These are phyloP conservation scores for Furcasterigmium furcatum DNA, from an alignment of 2,329 filamentous ascomycete genomes.

Conservation along the genomic window DNA sequence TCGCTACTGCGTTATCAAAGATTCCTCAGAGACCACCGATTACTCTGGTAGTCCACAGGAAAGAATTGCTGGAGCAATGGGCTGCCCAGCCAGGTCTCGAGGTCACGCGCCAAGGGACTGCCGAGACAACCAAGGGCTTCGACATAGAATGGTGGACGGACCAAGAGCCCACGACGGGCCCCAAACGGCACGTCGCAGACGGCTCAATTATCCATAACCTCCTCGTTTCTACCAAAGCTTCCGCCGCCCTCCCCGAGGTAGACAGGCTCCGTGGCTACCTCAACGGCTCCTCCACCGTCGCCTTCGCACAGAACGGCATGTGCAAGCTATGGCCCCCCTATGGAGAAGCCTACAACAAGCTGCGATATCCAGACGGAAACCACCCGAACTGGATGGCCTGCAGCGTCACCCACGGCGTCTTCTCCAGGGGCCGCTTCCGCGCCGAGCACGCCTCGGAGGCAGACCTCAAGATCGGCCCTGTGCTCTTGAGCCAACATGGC, in stretches of 20 bases:
- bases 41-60: slow-evolving; percentile 74
- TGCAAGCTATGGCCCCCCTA: slow-evolving; percentile 59
- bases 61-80: slow-evolving; percentile 47
- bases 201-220: slow-evolving; percentile 61
- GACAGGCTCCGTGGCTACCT: slow-evolving; percentile 59
- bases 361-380: slow-evolving; percentile 30
- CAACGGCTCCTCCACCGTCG: slow-evolving; percentile 64
- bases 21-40: slow-evolving; percentile 63
- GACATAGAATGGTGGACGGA: slow-evolving; percentile 54
- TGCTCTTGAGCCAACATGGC: slow-evolving; percentile 25
- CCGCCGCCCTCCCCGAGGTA: slow-evolving; percentile 60
- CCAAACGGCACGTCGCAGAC: slow-evolving; percentile 34
- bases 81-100: slow-evolving; percentile 37
- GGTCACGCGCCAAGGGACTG: slow-evolving; percentile 30
- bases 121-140: slow-evolving; percentile 26
- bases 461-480: slow-evolving; percentile 42
- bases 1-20: slow-evolving; percentile 68
- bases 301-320: slow-evolving; percentile 87
- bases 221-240: slow-evolving; percentile 75
- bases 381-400: slow-evolving; percentile 72
- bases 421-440: slow-evolving; percentile 44
- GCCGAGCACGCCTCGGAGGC: slow-evolving; percentile 51
- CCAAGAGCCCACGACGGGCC: slow-evolving; percentile 29
- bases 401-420: slow-evolving; percentile 55
- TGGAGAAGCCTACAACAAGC: slow-evolving; percentile 36